Evolutionary conservation across 164 flowering plant genomes (phyloP), one percentile per base, ranked within the genome.

Genomic region (Vitis riparia): DNA sequence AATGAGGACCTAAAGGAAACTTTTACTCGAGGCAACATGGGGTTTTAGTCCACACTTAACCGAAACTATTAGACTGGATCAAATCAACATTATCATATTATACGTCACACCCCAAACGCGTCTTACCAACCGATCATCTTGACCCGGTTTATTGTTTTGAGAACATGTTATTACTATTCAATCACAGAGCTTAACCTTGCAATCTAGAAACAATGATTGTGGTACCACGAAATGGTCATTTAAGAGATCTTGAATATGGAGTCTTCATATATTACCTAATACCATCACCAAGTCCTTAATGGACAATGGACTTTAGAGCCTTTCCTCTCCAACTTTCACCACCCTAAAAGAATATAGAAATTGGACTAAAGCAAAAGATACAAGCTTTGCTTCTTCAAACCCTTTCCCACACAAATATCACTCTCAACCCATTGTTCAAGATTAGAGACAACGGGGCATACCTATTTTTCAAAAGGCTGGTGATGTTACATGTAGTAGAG

Each of bases 51-150:
- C n/a, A 65, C 23, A 30, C 14, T 37, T 62, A 70, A 62, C 67
- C 61, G 32, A 62, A 52, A 8, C 9, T 14, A 60, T 0, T 29
- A 50, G 53, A n/a, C 17, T 1, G 2, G 56, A 63, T 44, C 17
- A 17, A n/a, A 56, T 47, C n/a, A 3, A 37, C 44, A 37, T 37
- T 37, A 37, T 37, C 44, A 37, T 37, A 37, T 37, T 37, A 2
- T 37, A 27, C 52, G 5, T 6, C 16, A 27, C 58, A 62, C 51
- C 47, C 32, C 1, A 66, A 58, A 66, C 74, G 51, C 66, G 56
- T 66, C 51, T 27, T 57, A 63, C 68, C 68, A 71, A 68, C 13
- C 14, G 49, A 61, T 61, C 49, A 15, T 61, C 63, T 14, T 61
- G 17, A 13, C 63, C 2, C 14, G 14, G 17, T 61, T 61, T n/a